Conservation (phyloP, 805 yeast genomes). For the Ogataea minuta region DNA sequence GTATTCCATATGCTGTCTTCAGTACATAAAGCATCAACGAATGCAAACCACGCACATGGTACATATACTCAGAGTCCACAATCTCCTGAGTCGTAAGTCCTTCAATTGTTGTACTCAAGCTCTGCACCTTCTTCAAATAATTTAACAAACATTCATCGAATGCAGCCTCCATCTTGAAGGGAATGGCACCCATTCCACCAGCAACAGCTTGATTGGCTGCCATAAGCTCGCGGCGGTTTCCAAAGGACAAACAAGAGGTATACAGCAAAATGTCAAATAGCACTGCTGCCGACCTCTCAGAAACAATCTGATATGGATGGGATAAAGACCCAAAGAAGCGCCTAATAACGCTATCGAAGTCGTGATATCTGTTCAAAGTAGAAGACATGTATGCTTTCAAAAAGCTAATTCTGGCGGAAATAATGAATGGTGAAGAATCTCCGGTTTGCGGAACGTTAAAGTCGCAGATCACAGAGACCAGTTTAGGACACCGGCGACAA, state of each 20-base stretch:
- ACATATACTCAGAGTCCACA: constrained; percentile 58
- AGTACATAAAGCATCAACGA: constrained; percentile 57
- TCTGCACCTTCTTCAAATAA: constrained; percentile 43
- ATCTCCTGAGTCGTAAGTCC: constrained; percentile 52
- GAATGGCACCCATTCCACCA: constrained; percentile 34
- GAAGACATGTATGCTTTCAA: constrained; percentile 41
- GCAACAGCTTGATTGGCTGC: constrained; percentile 35
- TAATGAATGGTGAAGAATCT: constrained; percentile 57
- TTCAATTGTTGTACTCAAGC: constrained; percentile 33
- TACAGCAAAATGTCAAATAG: constrained; percentile 39
- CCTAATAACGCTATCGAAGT: constrained; percentile 43
- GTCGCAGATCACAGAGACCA: constrained; percentile 44
- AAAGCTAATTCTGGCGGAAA: constrained; percentile 59
- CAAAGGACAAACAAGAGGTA: constrained; percentile 14
- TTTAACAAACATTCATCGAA: constrained; percentile 39
- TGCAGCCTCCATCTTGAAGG: constrained; percentile 30
- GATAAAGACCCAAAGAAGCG: constrained; percentile 48
- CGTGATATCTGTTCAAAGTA: constrained; percentile 40
- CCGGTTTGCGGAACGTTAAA: constrained; percentile 49
- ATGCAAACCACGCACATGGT: constrained; percentile 61
- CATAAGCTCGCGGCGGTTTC: constrained; percentile 40
- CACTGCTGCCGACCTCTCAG: constrained; percentile 63
- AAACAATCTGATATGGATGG: constrained; percentile 72
- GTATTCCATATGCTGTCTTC: constrained; percentile 50
- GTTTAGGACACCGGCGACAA: constrained; percentile 58